Conservation (phyloP, 169 alveolate species). For the Miamiensis avidus region DNA sequence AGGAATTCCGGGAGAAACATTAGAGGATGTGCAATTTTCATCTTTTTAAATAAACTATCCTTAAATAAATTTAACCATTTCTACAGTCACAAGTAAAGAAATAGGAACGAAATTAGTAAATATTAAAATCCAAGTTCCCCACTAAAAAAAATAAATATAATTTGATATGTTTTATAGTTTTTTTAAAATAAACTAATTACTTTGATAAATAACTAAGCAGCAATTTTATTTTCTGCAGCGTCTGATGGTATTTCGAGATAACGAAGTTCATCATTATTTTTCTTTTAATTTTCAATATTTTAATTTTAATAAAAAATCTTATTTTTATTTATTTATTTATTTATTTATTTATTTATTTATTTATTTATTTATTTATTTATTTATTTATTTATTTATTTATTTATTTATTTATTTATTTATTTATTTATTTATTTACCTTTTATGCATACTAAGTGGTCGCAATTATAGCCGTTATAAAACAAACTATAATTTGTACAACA, state of each 20-base stretch:
- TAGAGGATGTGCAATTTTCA: slow-evolving; percentile 11
- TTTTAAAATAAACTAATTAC: background rate
- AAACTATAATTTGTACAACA: slow-evolving; percentile 22
- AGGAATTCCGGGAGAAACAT: background rate
- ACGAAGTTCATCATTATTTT: background rate
- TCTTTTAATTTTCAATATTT: no score
- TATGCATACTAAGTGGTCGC: slow-evolving; percentile 15
- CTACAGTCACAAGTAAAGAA: slow-evolving; percentile 69
- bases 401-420: no score
- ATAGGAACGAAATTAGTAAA: slow-evolving; percentile 82
- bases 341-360: no score
- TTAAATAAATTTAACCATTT: slow-evolving; percentile 66
- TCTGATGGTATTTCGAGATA: slow-evolving; percentile 11
- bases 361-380: no score
- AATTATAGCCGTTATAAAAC: slow-evolving; percentile 26
- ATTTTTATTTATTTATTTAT: no score
- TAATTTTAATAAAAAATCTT: no score
- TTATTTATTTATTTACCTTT: slow-evolving; percentile 9
- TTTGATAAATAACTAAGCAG: slow-evolving; percentile 14
- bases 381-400: no score
- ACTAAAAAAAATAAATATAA: background rate
- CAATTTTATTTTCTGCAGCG: slow-evolving; percentile 25
- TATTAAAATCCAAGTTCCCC: slow-evolving; percentile 59
- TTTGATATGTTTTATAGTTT: no score
- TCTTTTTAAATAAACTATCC: slow-evolving; percentile 55